A percentile compares a stretch with the other conserved stretches of the same genome.
phyloP scores from a whole-genome alignment of 1,139 yeast species.

The Sugiyamaella novakii region DNA sequence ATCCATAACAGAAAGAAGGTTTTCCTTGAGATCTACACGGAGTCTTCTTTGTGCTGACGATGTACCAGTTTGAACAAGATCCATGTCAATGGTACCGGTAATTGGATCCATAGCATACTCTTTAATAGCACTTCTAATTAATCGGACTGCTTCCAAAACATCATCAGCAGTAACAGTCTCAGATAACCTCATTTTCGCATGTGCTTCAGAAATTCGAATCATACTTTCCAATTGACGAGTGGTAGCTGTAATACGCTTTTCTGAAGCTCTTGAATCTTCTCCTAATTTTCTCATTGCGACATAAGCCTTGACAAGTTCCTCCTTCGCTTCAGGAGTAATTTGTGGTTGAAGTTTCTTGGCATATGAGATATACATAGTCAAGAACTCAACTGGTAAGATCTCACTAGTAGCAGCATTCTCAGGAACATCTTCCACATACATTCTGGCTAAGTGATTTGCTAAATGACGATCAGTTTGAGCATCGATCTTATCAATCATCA shows the following conservation, averaged over 20 bases:
- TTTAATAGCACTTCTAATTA: constrained; percentile 90
- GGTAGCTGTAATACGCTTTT: constrained; percentile 94
- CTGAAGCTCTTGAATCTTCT: constrained; percentile 83
- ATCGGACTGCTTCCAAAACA: constrained; percentile 91
- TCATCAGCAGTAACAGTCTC: constrained; percentile 70
- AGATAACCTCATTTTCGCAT: constrained; percentile 91
- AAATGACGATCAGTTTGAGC: constrained; percentile 79
- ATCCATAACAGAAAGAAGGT: constrained; percentile 64
- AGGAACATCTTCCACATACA: constrained; percentile 89
- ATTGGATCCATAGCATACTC: constrained; percentile 98
- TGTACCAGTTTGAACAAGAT: constrained; percentile 93
- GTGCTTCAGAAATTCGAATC: constrained; percentile 95
- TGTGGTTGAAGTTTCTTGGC: constrained; percentile 81
- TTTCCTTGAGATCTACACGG: constrained; percentile 71
- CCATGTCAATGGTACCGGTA: constrained; percentile 97
- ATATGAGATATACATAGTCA: constrained; percentile 86
- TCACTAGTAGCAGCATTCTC: constrained; percentile 58
- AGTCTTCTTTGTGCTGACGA: constrained; percentile 82
- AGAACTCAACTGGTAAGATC: constrained; percentile 79
- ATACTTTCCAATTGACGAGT: constrained; percentile 95
- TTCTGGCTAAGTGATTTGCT: constrained; percentile 86
- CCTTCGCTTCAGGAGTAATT: constrained; percentile 77
- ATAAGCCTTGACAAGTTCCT: constrained; percentile 83
- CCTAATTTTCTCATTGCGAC: constrained; percentile 95
- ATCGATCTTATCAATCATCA: constrained; percentile 90